These are phyloP conservation scores for Zasmidium cellare DNA, from an alignment of 2,329 filamentous ascomycete genomes.

Conservation along the genomic window DNA sequence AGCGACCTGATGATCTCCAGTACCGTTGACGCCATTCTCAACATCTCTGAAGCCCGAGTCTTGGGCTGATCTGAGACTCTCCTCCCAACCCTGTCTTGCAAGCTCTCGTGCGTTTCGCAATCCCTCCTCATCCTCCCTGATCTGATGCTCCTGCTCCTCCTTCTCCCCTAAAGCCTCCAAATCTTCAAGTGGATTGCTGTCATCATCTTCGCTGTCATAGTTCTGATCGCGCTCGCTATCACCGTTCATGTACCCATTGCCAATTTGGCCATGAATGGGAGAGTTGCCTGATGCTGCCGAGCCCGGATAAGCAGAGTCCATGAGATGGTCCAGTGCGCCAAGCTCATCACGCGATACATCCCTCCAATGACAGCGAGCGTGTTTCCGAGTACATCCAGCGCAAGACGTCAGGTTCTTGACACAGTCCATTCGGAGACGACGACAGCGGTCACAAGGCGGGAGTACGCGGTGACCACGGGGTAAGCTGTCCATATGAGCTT, in stretches of 20 bases:
- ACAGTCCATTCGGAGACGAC: constrained; percentile 76
- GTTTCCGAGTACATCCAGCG: constrained; percentile 84
- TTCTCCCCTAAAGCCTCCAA: constrained; percentile 35
- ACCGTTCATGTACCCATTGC: constrained; percentile 25
- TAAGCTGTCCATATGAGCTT: constrained; percentile 70
- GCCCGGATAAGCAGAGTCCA: constrained; percentile 24
- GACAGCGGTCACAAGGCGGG: constrained; percentile 83
- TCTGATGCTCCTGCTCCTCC: constrained; percentile 31
- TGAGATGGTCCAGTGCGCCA: constrained; percentile 32
- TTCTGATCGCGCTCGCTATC: constrained; percentile 16
- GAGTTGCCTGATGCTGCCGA: constrained; percentile 1
- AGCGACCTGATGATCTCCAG: background rate
- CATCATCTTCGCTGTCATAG: constrained; percentile 34
- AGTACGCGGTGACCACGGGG: constrained; percentile 71
- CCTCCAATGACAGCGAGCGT: constrained; percentile 85
- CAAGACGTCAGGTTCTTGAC: constrained; percentile 85
- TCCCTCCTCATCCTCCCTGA: constrained; percentile 32
- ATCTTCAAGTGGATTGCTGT: constrained; percentile 37
- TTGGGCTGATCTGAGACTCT: constrained; percentile 13
- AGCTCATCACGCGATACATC: constrained; percentile 73
- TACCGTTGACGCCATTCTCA: background rate
- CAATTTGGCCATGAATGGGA: constrained; percentile 8
- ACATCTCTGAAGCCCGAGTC: background rate
- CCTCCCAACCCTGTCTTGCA: constrained; percentile 31
- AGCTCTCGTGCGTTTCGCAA: constrained; percentile 32